Conservation (phyloP, 2,329 filamentous ascomycete species). For the Fusarium phyllophilum region DNA sequence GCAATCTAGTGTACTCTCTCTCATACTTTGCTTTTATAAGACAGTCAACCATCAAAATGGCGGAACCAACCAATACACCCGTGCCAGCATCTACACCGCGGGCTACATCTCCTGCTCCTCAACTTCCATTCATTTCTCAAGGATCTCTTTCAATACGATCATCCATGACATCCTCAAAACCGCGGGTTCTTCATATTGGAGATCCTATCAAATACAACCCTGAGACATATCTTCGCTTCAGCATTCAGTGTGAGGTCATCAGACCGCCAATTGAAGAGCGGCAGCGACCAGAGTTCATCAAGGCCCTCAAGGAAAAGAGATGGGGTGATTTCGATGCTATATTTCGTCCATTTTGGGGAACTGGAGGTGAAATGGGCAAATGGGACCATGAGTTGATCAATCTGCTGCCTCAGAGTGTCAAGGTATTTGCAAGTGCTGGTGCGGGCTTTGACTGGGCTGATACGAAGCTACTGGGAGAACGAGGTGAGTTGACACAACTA, state of each 20-base stretch:
- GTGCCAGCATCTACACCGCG: conserved; percentile 57
- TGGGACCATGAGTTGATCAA: conserved; percentile 70
- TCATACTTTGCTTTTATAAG: background rate
- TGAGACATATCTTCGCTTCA: conserved; percentile 57
- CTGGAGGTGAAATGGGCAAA: conserved; percentile 72
- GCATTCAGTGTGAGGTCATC: conserved; percentile 58
- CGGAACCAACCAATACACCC: conserved; percentile 60
- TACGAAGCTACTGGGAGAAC: conserved; percentile 67
- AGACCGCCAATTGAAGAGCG: conserved; percentile 63
- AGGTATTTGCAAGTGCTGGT: conserved; percentile 72
- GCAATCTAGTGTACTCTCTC: background rate
- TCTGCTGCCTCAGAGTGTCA: conserved; percentile 64
- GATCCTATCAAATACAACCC: conserved; percentile 67
- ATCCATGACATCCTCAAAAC: conserved; percentile 46
- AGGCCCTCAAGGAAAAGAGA: conserved; percentile 59
- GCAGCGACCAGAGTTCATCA: conserved; percentile 59
- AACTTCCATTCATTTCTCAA: conserved; percentile 34
- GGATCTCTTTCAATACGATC: conserved; percentile 42
- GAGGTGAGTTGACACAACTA: conserved; percentile 54
- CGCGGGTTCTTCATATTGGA: conserved; percentile 78
- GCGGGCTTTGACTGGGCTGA: conserved; percentile 76
- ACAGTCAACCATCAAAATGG: conserved; percentile 48
- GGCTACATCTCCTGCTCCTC: conserved; percentile 53
- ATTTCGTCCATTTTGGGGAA: conserved; percentile 71
- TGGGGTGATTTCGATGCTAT: conserved; percentile 67